A percentile compares a stretch with the other conserved stretches of the same genome.
Conservation (phyloP, 768 basidiomycete species). For the Podaxis sp. region DNA sequence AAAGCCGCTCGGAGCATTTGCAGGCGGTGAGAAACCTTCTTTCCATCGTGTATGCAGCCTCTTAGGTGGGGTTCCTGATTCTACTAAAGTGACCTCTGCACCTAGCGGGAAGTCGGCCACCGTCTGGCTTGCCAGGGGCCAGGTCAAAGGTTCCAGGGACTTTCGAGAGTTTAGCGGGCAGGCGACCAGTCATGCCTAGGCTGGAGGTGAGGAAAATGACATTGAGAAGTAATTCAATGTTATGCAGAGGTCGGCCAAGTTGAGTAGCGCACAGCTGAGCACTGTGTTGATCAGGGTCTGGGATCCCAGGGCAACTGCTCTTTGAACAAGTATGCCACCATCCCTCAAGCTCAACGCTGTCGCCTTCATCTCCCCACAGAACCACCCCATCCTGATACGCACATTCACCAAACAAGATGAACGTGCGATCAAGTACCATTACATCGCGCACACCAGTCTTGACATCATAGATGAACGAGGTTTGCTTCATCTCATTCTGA, state of each 20-base stretch:
- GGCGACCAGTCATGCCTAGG: no score
- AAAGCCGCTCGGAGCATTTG: no score
- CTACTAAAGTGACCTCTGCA: no score
- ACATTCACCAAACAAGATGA: constrained; percentile 59
- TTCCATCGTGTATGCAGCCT: no score
- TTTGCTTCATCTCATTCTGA: constrained; percentile 29
- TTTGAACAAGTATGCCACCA: constrained; percentile 45
- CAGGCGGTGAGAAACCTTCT: no score
- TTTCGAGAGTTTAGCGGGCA: no score
- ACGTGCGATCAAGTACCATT: constrained; percentile 75
- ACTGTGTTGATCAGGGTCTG: neutral
- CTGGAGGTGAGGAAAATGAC: no score
- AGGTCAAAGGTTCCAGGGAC: no score
- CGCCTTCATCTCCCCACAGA: constrained; percentile 81
- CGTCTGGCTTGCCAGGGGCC: no score
- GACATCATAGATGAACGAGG: constrained; percentile 92
- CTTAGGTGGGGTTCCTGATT: no score
- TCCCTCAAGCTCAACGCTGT: constrained; percentile 74
- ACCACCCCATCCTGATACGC: constrained; percentile 76
- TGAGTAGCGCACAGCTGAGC: neutral
- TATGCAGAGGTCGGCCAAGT: neutral
- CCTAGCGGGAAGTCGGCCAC: no score
- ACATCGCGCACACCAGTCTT: constrained; percentile 84
- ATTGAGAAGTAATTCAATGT: no score
- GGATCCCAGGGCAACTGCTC: neutral